Conservation (phyloP, 169 alveolate species). For the Babesia gibsoni region DNA sequence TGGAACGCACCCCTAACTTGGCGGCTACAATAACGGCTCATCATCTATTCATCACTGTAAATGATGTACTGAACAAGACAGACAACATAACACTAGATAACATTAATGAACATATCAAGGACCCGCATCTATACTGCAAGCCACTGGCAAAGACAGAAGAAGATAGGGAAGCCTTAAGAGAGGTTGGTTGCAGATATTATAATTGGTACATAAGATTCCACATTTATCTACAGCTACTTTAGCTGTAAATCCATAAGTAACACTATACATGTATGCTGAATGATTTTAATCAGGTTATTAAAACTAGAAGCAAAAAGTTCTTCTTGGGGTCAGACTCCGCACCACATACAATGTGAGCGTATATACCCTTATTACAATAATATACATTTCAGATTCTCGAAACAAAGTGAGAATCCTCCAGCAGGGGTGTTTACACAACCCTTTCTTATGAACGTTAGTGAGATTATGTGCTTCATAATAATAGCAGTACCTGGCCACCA, state of each 20-base stretch:
- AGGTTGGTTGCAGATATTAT: too few species aligned
- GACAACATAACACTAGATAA: constrained; percentile 33
- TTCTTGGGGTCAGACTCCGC: constrained; percentile 82
- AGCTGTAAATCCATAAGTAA: too few species aligned
- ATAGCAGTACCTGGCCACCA: constrained; percentile 58
- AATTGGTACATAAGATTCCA: too few species aligned
- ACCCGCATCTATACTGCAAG: constrained; percentile 73
- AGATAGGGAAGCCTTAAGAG: constrained; percentile 65
- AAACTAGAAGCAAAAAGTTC: constrained; percentile 41
- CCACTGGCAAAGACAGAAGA: constrained; percentile 70
- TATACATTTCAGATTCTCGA: constrained; percentile 10
- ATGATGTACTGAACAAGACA: constrained; percentile 30
- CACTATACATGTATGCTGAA: too few species aligned
- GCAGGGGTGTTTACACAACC: constrained; percentile 79
- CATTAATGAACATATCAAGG: constrained; percentile 47
- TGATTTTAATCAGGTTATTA: constrained; percentile 43
- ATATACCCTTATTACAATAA: neutral
- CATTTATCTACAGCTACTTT: too few species aligned
- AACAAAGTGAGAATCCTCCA: constrained; percentile 59
- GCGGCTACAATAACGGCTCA: constrained; percentile 62
- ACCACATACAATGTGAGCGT: constrained; percentile 61
- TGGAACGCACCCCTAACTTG: constrained; percentile 58
- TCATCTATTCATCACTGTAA: constrained; percentile 36
- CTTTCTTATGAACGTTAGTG: constrained; percentile 45
- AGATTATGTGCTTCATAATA: neutral